These are phyloP conservation scores for Lasiodiplodia sp. DNA, from an alignment of 2,329 filamentous ascomycete genomes.

Conservation along the genomic window DNA sequence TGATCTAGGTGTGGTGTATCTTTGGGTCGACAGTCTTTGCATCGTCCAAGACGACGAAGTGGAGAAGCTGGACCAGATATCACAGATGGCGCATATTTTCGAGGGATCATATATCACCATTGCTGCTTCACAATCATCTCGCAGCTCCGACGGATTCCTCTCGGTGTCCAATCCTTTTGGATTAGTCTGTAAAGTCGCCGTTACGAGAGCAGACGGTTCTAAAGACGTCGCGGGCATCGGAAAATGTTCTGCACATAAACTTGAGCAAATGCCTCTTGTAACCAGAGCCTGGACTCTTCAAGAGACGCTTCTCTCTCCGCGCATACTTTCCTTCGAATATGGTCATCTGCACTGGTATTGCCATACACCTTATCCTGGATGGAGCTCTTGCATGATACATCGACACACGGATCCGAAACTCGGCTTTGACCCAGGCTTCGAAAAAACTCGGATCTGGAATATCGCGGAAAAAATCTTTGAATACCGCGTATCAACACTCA, in stretches of 20 bases:
- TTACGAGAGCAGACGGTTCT: background rate
- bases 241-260: background rate
- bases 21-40: conserved; percentile 19
- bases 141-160: background rate
- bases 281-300: conserved; percentile 25
- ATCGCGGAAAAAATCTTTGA: no score
- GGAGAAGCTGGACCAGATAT: conserved; percentile 3
- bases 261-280: background rate
- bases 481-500: background rate
- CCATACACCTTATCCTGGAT: no score
- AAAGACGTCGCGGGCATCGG: background rate
- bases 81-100: conserved; percentile 1
- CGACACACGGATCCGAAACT: background rate
- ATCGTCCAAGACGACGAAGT: conserved; percentile 4
- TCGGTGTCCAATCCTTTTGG: background rate
- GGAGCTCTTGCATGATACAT: background rate
- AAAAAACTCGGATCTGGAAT: no score
- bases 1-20: background rate
- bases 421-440: background rate
- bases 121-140: background rate
- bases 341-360: background rate
- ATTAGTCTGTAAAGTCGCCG: background rate
- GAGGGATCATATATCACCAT: background rate
- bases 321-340: conserved; percentile 8
- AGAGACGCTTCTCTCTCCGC: background rate